phyloP scores from a whole-genome alignment of 176 grass and related monocot species.

The Oryza longistaminata region DNA sequence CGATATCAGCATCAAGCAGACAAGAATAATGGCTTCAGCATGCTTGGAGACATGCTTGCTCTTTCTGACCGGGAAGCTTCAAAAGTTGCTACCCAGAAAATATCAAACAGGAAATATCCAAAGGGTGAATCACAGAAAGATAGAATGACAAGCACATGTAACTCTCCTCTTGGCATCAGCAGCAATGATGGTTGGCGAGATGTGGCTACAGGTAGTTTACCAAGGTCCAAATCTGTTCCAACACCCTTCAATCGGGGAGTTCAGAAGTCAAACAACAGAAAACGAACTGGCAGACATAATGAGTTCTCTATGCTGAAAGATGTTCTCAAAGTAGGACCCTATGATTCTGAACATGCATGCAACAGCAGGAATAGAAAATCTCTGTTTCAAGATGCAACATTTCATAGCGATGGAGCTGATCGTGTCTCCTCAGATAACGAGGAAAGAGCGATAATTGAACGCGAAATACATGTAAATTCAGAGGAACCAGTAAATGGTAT shows the following conservation, averaged over 20 bases:
- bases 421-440: slow-evolving; percentile 32
- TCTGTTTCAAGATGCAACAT: slow-evolving; percentile 29
- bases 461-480: slow-evolving; percentile 77
- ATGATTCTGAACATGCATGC: slow-evolving; percentile 49
- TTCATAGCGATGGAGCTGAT: slow-evolving; percentile 36
- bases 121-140: slow-evolving; percentile 41
- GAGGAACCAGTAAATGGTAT: slow-evolving; percentile 50
- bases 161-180: slow-evolving; percentile 50
- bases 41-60: slow-evolving; percentile 80
- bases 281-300: slow-evolving; percentile 52
- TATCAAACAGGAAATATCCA: slow-evolving; percentile 29
- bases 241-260: slow-evolving; percentile 43
- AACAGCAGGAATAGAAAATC: slow-evolving; percentile 45
- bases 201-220: slow-evolving; percentile 47
- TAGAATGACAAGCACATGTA: slow-evolving; percentile 25
- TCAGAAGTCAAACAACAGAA: slow-evolving; percentile 63
- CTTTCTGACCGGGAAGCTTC: slow-evolving; percentile 61
- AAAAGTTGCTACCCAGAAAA: slow-evolving; percentile 15
- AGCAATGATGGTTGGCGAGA: slow-evolving; percentile 69
- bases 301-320: slow-evolving; percentile 86
- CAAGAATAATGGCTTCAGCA: slow-evolving; percentile 38
- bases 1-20: slow-evolving; percentile 42
- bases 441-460: slow-evolving; percentile 57
- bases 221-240: slow-evolving; percentile 77
- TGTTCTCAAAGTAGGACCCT: slow-evolving; percentile 65